phyloP scores from a whole-genome alignment of 106 monocot genomes.

The Dactylorhiza incarnata region DNA sequence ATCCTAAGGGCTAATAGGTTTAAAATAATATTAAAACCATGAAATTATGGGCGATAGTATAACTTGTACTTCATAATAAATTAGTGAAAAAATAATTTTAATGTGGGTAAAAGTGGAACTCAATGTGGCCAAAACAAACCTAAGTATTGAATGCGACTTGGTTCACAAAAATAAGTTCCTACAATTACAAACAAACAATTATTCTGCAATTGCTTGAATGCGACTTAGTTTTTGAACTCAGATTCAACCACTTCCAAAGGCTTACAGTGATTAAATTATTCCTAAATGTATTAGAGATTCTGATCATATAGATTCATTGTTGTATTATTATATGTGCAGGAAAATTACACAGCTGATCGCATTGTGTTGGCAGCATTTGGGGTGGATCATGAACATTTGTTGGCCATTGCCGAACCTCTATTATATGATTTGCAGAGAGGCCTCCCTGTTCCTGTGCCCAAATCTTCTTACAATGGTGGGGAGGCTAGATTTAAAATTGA shows the following conservation, averaged over 20 bases:
- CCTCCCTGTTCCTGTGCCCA: slow-evolving; percentile 24
- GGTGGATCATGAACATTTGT: slow-evolving; percentile 62
- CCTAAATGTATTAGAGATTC: background rate
- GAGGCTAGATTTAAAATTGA: slow-evolving; percentile 51
- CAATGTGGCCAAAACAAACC: too few relatives aligned
- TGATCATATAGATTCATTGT: background rate
- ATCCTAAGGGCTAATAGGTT: too few relatives aligned
- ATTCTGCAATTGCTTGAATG: too few relatives aligned
- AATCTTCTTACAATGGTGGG: slow-evolving; percentile 65
- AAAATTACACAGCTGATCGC: slow-evolving; percentile 76
- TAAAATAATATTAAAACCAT: too few relatives aligned
- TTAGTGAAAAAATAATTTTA: too few relatives aligned
- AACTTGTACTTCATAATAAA: too few relatives aligned
- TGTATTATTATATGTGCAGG: slow-evolving; percentile 31
- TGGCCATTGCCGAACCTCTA: slow-evolving; percentile 60
- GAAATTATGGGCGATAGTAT: too few relatives aligned
- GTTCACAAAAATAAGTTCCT: too few relatives aligned
- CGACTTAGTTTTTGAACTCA: too few relatives aligned
- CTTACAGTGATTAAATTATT: background rate
- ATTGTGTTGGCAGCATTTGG: slow-evolving; percentile 74
- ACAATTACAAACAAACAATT: too few relatives aligned
- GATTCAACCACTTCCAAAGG: background rate
- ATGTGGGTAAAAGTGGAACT: too few relatives aligned
- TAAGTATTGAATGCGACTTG: too few relatives aligned
- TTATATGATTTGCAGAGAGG: slow-evolving; percentile 47